Percentiles rank a stretch among this genome's conserved stretches.
Evolutionary conservation across 108 stramenopile genomes (phyloP).

Genomic region (Heterococcus sp.): DNA sequence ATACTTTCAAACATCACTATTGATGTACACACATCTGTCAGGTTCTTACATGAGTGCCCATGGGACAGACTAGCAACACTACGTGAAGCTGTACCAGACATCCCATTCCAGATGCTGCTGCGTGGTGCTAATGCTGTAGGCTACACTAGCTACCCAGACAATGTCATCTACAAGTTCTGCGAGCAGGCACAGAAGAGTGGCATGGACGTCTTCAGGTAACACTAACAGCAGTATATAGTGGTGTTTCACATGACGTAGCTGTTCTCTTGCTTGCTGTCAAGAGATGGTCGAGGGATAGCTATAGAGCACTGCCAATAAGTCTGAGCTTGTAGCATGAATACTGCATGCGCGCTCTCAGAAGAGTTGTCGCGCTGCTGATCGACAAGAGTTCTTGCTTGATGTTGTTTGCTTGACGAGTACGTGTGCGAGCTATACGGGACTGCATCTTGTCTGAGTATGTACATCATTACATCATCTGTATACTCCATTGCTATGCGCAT

Average conservation of each 20-base stretch:
- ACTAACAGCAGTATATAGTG: neutral
- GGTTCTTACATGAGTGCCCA: slow-evolving; percentile 72
- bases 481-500: neutral
- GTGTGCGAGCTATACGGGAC: neutral
- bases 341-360: too few relatives aligned
- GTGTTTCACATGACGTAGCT: neutral
- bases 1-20: too few relatives aligned
- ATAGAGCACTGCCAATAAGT: neutral
- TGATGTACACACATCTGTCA: too few relatives aligned
- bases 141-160: slow-evolving; percentile 94
- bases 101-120: slow-evolving; percentile 94
- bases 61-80: slow-evolving; percentile 81
- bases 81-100: slow-evolving; percentile 79
- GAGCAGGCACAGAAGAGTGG: slow-evolving; percentile 79
- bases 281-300: neutral
- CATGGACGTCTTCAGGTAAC: slow-evolving; percentile 86
- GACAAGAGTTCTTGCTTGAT: neutral
- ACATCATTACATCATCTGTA: neutral
- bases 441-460: neutral
- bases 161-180: slow-evolving; percentile 90
- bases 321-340: neutral
- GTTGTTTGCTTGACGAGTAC: neutral
- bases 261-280: neutral
- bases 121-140: slow-evolving; percentile 96
- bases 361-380: too few relatives aligned